phyloP scores from a whole-genome alignment of 2,329 filamentous ascomycete genomes.

The Hypoxylon sp. region DNA sequence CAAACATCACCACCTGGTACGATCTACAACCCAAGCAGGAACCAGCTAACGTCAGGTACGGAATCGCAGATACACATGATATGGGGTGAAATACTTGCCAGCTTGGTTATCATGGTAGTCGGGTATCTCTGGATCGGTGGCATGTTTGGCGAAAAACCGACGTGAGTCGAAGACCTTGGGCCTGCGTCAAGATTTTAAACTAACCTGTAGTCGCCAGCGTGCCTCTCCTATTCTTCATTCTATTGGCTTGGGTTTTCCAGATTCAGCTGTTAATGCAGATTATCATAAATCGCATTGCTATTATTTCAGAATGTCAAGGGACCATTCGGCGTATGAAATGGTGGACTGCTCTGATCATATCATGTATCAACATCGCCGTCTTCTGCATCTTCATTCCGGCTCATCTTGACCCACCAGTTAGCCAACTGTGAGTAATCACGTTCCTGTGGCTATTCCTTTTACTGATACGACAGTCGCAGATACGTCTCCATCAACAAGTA shows the following conservation, averaged over 20 bases:
- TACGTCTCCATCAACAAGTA: conserved; percentile 56
- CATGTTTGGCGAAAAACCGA: conserved; percentile 37
- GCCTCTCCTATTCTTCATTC: conserved; percentile 48
- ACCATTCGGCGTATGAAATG: conserved; percentile 55
- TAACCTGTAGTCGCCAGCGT: conserved; percentile 40
- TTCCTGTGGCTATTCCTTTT: not conserved
- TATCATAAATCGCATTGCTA: conserved; percentile 61
- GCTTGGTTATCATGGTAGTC: conserved; percentile 49
- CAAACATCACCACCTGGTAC: not conserved
- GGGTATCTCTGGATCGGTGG: conserved; percentile 52
- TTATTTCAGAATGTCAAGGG: conserved; percentile 55
- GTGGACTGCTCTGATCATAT: conserved; percentile 55
- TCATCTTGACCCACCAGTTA: conserved; percentile 51
- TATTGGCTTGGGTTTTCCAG: conserved; percentile 54
- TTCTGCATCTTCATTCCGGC: conserved; percentile 64
- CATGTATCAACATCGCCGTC: conserved; percentile 60
- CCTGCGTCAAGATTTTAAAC: conserved; percentile 11
- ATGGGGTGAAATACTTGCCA: conserved; percentile 55
- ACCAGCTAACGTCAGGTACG: conserved; percentile 1
- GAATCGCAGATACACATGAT: conserved; percentile 47
- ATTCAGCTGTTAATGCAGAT: conserved; percentile 63
- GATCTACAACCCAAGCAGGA: not conserved
- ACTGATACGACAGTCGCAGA: conserved; percentile 33
- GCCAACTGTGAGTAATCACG: conserved; percentile 42
- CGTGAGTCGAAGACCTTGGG: conserved; percentile 26